A percentile compares a stretch with the other conserved stretches of the same genome.
These are phyloP conservation scores for Yamadazyma kanchanaburiensis DNA, from an alignment of 1,139 yeast genomes.

Conservation along the genomic window DNA sequence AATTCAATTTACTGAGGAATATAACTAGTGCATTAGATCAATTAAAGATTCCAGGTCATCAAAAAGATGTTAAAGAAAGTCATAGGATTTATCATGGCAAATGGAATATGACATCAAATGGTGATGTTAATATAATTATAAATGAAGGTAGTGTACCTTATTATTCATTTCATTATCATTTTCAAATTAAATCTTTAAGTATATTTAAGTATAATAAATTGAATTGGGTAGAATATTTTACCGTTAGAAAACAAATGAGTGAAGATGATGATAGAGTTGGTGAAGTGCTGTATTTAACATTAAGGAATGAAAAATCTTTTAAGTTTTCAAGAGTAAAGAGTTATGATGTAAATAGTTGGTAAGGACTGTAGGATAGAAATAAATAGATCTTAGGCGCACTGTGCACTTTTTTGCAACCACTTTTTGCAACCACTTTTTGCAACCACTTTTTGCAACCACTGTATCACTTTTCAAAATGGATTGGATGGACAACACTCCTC, in stretches of 20 bases:
- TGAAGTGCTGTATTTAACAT: constrained; percentile 50
- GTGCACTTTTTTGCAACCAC: too few relatives aligned
- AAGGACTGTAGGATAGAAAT: too few relatives aligned
- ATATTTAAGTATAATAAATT: constrained; percentile 59
- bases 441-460: too few relatives aligned
- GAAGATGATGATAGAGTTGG: constrained; percentile 35
- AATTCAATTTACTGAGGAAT: constrained; percentile 20
- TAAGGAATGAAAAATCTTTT: constrained; percentile 73
- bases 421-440: too few relatives aligned
- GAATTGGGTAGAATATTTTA: constrained; percentile 62
- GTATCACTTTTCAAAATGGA: too few relatives aligned
- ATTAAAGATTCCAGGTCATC: constrained; percentile 9
- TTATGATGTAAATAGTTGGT: constrained; percentile 19
- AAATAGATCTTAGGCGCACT: too few relatives aligned
- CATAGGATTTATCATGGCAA: constrained; percentile 45
- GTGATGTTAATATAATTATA: constrained; percentile 54
- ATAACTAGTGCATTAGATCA: constrained; percentile 14
- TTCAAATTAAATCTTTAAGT: constrained; percentile 57
- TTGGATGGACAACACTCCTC: too few relatives aligned
- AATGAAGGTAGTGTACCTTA: constrained; percentile 61
- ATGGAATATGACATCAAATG: constrained; percentile 47
- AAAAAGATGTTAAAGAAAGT: constrained; percentile 21
- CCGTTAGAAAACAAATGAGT: constrained; percentile 42
- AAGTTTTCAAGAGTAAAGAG: constrained; percentile 63
- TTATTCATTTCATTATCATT: constrained; percentile 61